phyloP scores from a whole-genome alignment of 2,329 filamentous ascomycete species.

The Aspergillus pseudoviridinutans region DNA sequence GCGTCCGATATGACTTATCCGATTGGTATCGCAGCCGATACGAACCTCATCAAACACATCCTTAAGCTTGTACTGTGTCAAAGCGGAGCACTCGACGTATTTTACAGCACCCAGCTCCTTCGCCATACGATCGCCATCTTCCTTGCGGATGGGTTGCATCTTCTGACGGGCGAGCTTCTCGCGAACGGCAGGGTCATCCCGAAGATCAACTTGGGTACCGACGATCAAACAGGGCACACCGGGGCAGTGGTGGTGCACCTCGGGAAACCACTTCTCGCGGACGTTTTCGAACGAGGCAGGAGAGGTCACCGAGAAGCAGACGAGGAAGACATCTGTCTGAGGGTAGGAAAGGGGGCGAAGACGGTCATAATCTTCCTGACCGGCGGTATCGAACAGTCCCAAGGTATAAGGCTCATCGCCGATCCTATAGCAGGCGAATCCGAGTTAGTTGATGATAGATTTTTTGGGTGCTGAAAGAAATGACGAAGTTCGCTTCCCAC shows the following conservation, averaged over 20 bases:
- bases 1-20: neutral
- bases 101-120: conserved; percentile 97
- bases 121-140: conserved; percentile 93
- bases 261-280: conserved; percentile 97
- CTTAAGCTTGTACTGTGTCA: conserved; percentile 98
- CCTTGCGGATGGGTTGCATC: conserved; percentile 86
- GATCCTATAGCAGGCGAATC: conserved; percentile 61
- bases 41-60: conserved; percentile 98
- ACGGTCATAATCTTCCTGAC: conserved; percentile 98
- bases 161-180: conserved; percentile 95
- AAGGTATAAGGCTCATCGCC: conserved; percentile 98
- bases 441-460: conserved; percentile 4
- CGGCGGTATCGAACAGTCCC: conserved; percentile 95
- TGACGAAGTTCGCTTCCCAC: neutral
- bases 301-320: conserved; percentile 97
- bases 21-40: conserved; percentile 3
- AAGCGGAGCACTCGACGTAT: conserved; percentile 96
- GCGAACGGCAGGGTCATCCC: conserved; percentile 79
- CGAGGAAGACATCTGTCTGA: conserved; percentile 97
- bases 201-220: conserved; percentile 93
- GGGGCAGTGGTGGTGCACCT: conserved; percentile 97
- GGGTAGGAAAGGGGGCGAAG: conserved; percentile 95
- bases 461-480: neutral
- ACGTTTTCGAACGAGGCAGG: conserved; percentile 99
- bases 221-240: conserved; percentile 97